Evolutionary conservation across 352 stramenopile genomes (phyloP).

Genomic region (Globisporangium paddicum): DNA sequence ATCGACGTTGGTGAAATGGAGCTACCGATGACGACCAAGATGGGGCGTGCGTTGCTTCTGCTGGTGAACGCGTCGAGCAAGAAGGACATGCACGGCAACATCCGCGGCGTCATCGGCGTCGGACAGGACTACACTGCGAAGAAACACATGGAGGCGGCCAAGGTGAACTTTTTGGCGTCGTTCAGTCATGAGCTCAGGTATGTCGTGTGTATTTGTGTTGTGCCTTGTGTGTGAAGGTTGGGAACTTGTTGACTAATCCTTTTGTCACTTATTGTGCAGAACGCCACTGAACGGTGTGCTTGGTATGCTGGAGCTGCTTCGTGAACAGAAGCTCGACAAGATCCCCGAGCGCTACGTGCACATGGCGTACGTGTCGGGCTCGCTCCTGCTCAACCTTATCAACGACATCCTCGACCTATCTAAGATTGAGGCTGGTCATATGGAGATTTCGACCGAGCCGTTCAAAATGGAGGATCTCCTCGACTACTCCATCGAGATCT

Average conservation of each 20-base stretch:
- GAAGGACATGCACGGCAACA: constrained; percentile 82
- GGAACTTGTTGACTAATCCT: not conserved
- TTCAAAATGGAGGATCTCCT: constrained; percentile 68
- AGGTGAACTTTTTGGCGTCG: constrained; percentile 63
- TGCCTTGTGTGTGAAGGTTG: not conserved
- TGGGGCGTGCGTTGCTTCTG: constrained; percentile 34
- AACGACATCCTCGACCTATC: constrained; percentile 88
- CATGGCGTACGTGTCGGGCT: constrained; percentile 67
- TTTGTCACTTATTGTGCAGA: constrained; percentile 12
- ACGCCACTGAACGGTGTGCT: constrained; percentile 78
- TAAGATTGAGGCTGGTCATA: constrained; percentile 89
- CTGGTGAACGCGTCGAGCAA: constrained; percentile 71
- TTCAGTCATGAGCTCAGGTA: constrained; percentile 57
- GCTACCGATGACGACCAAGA: constrained; percentile 55
- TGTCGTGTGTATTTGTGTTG: not conserved
- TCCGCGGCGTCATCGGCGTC: constrained; percentile 86
- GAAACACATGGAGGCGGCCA: constrained; percentile 64
- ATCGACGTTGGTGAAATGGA: constrained; percentile 73
- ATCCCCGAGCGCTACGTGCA: constrained; percentile 58
- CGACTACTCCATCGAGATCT: constrained; percentile 80
- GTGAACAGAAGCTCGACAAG: constrained; percentile 57
- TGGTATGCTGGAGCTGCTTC: constrained; percentile 70
- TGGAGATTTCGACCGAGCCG: constrained; percentile 73
- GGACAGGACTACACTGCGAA: constrained; percentile 87
- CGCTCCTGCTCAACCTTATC: constrained; percentile 63